Evolutionary conservation across 768 basidiomycete species (phyloP).

Genomic region (Mycena galopus): DNA sequence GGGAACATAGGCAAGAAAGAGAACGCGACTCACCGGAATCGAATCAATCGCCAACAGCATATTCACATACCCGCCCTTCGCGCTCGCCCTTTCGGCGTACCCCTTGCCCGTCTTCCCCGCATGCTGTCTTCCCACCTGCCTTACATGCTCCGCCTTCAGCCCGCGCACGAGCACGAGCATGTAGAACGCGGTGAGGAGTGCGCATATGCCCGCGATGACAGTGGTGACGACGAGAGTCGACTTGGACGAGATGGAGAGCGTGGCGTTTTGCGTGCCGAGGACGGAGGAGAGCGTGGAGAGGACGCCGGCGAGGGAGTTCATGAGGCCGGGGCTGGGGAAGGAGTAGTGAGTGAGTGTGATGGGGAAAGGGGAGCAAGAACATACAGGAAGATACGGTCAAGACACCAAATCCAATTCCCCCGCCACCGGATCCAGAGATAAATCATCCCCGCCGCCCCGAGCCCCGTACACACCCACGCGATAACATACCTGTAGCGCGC

Average conservation of each 20-base stretch:
- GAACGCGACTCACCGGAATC: slow-evolving; percentile 52
- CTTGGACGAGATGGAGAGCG: slow-evolving; percentile 57
- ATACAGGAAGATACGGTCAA: slow-evolving; percentile 69
- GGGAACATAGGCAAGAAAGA: background rate
- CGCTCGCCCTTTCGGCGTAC: too few relatives aligned
- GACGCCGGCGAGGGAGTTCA: slow-evolving; percentile 70
- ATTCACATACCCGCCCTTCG: slow-evolving; percentile 57
- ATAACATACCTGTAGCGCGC: slow-evolving; percentile 59
- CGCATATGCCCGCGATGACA: slow-evolving; percentile 55
- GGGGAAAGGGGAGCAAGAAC: slow-evolving; percentile 32
- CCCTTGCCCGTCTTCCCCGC: slow-evolving; percentile 52
- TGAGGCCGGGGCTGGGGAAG: slow-evolving; percentile 62
- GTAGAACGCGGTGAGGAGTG: slow-evolving; percentile 55
- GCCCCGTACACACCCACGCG: slow-evolving; percentile 65
- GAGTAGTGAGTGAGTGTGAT: background rate
- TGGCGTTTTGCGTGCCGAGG: slow-evolving; percentile 62
- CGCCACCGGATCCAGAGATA: slow-evolving; percentile 74
- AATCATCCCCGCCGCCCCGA: slow-evolving; percentile 67
- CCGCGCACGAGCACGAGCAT: slow-evolving; percentile 58
- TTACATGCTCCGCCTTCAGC: slow-evolving; percentile 59
- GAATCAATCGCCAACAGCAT: slow-evolving; percentile 73
- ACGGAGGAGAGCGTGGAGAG: slow-evolving; percentile 67
- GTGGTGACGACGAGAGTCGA: slow-evolving; percentile 64
- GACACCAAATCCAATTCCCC: slow-evolving; percentile 69
- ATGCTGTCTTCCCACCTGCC: slow-evolving; percentile 54